A percentile compares a stretch with the other conserved stretches of the same genome.
These are phyloP conservation scores for Phaeotremella fagi DNA, from an alignment of 768 basidiomycete genomes.

Conservation along the genomic window DNA sequence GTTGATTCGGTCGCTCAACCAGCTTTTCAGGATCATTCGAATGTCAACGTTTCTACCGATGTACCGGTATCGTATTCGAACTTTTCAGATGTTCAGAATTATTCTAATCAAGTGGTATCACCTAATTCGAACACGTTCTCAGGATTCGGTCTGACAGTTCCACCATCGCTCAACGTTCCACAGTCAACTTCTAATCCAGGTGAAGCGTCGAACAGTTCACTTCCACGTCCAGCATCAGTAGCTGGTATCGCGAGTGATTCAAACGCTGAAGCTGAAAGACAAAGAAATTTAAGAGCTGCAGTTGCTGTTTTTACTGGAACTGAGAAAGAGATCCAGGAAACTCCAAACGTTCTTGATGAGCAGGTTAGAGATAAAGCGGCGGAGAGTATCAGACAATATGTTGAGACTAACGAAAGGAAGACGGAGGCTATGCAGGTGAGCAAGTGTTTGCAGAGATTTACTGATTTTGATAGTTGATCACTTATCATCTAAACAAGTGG, in stretches of 20 bases:
- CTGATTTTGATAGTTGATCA: conserved; percentile 47
- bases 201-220: background rate
- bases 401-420: conserved; percentile 12
- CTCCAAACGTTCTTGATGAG: conserved; percentile 18
- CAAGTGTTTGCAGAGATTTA: background rate
- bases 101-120: background rate
- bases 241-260: background rate
- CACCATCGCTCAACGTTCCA: background rate
- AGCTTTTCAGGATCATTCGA: background rate
- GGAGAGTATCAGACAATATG: conserved; percentile 12
- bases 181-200: background rate
- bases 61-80: background rate
- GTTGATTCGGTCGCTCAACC: background rate
- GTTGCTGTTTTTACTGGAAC: conserved; percentile 9
- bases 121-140: background rate
- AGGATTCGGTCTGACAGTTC: conserved; percentile 5
- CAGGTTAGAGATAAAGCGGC: conserved; percentile 16
- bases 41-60: background rate
- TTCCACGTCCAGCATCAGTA: background rate
- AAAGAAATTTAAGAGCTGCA: conserved; percentile 5
- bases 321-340: conserved; percentile 14
- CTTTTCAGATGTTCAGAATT: background rate
- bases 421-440: conserved; percentile 31
- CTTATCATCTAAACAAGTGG: conserved; percentile 82
- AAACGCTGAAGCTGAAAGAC: background rate